Base-by-base conservation (phyloP, 1,139 yeast genomes). In the Kluyveromyces sp. region DNA sequence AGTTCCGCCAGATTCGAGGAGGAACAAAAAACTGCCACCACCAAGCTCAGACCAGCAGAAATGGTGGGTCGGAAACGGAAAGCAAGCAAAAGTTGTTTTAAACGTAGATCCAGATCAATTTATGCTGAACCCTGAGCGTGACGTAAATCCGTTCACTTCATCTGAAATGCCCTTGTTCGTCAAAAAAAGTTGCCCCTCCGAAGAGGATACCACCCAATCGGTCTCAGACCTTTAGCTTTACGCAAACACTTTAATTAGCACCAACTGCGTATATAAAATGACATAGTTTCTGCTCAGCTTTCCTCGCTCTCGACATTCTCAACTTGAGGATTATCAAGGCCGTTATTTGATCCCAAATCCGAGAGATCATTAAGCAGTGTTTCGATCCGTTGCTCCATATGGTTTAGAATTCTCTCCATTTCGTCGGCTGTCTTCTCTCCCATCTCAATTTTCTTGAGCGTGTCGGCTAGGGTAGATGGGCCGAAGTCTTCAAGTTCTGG, bases 21-120 rank as follows among this genome's bases (percentile, higher is more conserved):
- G 49, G 31, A 56, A 54, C 9, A 54, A 53, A 30, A 54, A 68
- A 18, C 66, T 89, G 42, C 96, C 96, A 2, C 86, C 96, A 0
- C 98, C 98, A 16, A 83, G 95, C 49, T 77, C 94, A 0, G 95
- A 86, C 44, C 62, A 69, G 12, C 68, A 74, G 29, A 86, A 87
- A 62, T 92, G 98, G 98, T 92, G 98, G 98, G 71, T 87, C 33
- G 80, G 80, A 13, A 81, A 80, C 8, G 92, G 94, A 0, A 76
- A 76, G 50, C 73, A 83, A 4, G 92, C 89, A 2, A 86, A 80
- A 57, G 82, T 89, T 8, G 45, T 50, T 8, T 48, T 66, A 7
- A 60, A 64, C 31, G 61, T 67, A 8, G 65, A 64, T 30, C 50
- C 69, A 2, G 58, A 55, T n/a, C 65, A 67, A 16, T 50, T 42